Evolutionary conservation across 140 eudicot genomes (phyloP), one percentile per base, ranked within the genome.

Genomic region (Eryngium alpinum): DNA sequence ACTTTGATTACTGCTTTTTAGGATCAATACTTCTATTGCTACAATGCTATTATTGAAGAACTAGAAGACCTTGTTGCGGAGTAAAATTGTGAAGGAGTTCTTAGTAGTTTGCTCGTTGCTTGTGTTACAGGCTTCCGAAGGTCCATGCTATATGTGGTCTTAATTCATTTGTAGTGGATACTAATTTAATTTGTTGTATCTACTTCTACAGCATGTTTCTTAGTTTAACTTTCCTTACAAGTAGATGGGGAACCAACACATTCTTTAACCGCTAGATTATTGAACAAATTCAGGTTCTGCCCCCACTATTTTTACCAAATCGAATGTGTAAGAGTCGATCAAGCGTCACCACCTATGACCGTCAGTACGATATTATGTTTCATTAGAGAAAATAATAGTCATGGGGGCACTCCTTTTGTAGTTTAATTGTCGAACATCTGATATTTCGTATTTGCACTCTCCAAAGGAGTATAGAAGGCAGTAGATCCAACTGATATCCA

Each of bases 21-120:
- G 99, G 99, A 96, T 71, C 98, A 96, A 84, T 96, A 93, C 73
- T 7, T 79, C 63, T 91, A 88, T 85, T 91, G 96, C 90, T 91
- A 96, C 59, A 84, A 90, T 72, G 98, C 96, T 29, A 86, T 96
- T 62, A 80, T 96, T 85, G 94, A 96, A 84, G 98, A 91, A 90
- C 96, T 96, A 31, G 88, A 91, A 80, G 91, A 88, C 86, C 93
- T 93, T 70, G 33, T 87, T 21, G 88, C 94, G 9, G 88, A 60
- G 62, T 75, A 82, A 85, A 81, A 86, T 65, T 15, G 72, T 32
- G 80, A 74, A 27, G 77, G 77, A 79, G 86, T 78, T 70, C 31
- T 53, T 81, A 19, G 78, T 73, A 90, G 88, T 87, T 86, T 82
- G 53, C 80, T 82, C 59, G 76, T 72, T 51, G 77, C 21, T 49